Evolutionary conservation across 2,329 filamentous ascomycete species (phyloP), one percentile per base, ranked within the genome.

Genomic region (Fusarium nelsonii): DNA sequence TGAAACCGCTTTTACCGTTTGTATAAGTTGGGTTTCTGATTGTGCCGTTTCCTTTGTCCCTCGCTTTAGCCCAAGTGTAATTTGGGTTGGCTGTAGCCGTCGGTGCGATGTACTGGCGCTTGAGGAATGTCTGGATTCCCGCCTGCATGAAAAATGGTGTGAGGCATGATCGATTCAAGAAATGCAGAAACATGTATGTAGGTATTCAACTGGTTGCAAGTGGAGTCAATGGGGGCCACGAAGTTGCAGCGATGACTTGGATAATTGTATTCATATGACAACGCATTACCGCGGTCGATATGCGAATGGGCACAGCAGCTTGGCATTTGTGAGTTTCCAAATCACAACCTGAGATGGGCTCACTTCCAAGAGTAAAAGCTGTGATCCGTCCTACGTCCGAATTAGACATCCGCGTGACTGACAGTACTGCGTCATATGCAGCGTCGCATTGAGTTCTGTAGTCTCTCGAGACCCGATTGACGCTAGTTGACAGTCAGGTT

Each of bases 181-280:
- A 11, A 28, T 33, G 40, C n/a, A 61, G 43, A 72, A 57, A 26
- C 54, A 55, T 69, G 70, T 55, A 23, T 4, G 4, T 23, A 23
- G 23, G 6, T 23, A 59, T 65, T 70, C 48, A 56, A 45, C 41
- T 30, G 34, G n/a, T 53, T 58, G 44, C 33, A 49, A 49, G 68
- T 72, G 70, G 71, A 73, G 71, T 33, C 57, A 43, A 68, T 70
- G 70, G 71, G 70, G 71, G 55, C 66, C 71, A 67, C 41, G 37
- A 39, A 40, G 71, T 67, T 59, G 55, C 49, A 48, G 20, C 28
- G 23, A 32, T 49, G 34, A 69, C 56, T 51, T 51, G 55, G 50
- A 56, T 61, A 48, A 44, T 32, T 33, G 10, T 32, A 45, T 34
- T 62, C 57, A 48, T 51, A 59, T 65, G 60, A 60, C 67, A 64